Conservation (phyloP, 179 eudicot genomes). For the Patellifolia procumbens region DNA sequence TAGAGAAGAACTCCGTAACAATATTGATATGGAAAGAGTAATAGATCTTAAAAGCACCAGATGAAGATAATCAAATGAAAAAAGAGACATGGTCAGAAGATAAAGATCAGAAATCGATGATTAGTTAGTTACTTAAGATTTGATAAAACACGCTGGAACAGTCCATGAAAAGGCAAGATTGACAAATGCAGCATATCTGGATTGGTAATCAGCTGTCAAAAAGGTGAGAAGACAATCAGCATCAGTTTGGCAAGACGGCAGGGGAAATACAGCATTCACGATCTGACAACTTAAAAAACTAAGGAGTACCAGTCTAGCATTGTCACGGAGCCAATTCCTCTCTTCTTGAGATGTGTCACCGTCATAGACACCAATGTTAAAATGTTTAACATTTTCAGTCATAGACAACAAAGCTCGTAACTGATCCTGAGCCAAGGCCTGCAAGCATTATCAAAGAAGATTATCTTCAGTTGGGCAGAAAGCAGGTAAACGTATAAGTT, state of each 20-base stretch:
- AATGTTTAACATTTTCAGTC: slow-evolving; percentile 47
- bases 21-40: neutral
- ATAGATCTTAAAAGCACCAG: slow-evolving; percentile 9
- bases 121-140: slow-evolving; percentile 64
- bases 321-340: slow-evolving; percentile 77
- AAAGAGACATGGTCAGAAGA: neutral
- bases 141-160: slow-evolving; percentile 72
- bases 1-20: slow-evolving; percentile 4
- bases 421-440: slow-evolving; percentile 99
- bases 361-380: slow-evolving; percentile 83
- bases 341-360: slow-evolving; percentile 85
- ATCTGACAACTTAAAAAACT: slow-evolving; percentile 1
- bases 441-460: slow-evolving; percentile 22
- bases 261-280: neutral
- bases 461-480: slow-evolving; percentile 16
- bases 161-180: slow-evolving; percentile 84
- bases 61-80: slow-evolving; percentile 7
- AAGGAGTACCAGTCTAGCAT: slow-evolving; percentile 75
- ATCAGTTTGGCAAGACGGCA: neutral
- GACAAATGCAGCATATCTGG: slow-evolving; percentile 97
- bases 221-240: slow-evolving; percentile 33
- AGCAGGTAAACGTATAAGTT: neutral
- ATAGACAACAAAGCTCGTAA: slow-evolving; percentile 67
- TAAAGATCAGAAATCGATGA: slow-evolving; percentile 12
- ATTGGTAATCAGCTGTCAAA: slow-evolving; percentile 91